Percentiles rank a stretch among this genome's conserved stretches.
phyloP scores from a whole-genome alignment of 2,329 filamentous ascomycete species.

The Phialophora tarda region DNA sequence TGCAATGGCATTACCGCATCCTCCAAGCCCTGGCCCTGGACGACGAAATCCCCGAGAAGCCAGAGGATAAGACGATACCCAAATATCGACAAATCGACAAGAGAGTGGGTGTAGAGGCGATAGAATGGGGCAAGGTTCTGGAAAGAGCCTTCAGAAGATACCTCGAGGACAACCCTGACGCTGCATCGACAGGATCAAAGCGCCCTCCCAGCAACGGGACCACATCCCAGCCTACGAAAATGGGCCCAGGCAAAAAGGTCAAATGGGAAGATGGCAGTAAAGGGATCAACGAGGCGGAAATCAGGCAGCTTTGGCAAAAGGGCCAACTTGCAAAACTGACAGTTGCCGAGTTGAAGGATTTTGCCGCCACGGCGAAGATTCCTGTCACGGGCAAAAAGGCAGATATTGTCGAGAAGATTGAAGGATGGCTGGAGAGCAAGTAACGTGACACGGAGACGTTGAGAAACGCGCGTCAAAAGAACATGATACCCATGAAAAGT shows the following conservation, averaged over 20 bases:
- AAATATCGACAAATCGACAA: constrained; percentile 89
- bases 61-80: constrained; percentile 80
- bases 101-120: constrained; percentile 77
- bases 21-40: constrained; percentile 89
- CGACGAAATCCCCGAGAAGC: constrained; percentile 79
- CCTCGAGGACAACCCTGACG: constrained; percentile 47
- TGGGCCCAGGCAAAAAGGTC: constrained; percentile 53
- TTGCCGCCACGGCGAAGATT: constrained; percentile 52
- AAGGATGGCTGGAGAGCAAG: constrained; percentile 55
- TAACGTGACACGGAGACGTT: constrained; percentile 32
- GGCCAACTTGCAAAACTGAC: constrained; percentile 55
- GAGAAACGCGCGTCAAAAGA: neutral
- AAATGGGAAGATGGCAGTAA: constrained; percentile 48
- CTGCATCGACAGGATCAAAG: constrained; percentile 56
- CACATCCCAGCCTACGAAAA: constrained; percentile 18
- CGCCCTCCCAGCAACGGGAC: constrained; percentile 43
- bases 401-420: constrained; percentile 57
- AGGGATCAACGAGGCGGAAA: constrained; percentile 44
- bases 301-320: constrained; percentile 50
- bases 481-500: constrained; percentile 5
- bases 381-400: constrained; percentile 55
- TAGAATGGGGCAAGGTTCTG: constrained; percentile 75
- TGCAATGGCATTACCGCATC: constrained; percentile 98
- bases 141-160: constrained; percentile 61
- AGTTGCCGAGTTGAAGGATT: constrained; percentile 54